These are phyloP conservation scores for Diaporthe capsici DNA, from an alignment of 2,329 filamentous ascomycete genomes.

Conservation along the genomic window DNA sequence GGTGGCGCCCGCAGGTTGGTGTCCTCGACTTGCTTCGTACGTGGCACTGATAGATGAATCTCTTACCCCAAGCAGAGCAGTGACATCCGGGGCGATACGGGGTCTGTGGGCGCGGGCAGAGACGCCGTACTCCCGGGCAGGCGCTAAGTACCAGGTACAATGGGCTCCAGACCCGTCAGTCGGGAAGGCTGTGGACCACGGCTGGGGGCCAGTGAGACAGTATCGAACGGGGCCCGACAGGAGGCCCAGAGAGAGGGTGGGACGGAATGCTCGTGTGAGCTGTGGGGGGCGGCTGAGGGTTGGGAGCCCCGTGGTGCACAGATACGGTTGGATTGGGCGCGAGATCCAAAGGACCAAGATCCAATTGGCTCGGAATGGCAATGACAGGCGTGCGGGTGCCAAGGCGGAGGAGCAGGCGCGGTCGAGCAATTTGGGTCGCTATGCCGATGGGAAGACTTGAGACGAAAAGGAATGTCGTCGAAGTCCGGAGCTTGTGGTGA, in stretches of 20 bases:
- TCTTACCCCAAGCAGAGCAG: slow-evolving; percentile 31
- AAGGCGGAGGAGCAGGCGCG: slow-evolving; percentile 9
- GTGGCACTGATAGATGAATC: slow-evolving; percentile 31
- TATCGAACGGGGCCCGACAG: neutral
- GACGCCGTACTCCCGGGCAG: neutral
- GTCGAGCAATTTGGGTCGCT: slow-evolving; percentile 13
- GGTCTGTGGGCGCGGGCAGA: slow-evolving; percentile 25
- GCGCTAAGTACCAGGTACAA: slow-evolving; percentile 9
- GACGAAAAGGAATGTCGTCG: slow-evolving; percentile 25
- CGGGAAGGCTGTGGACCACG: neutral
- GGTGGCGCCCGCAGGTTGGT: slow-evolving; percentile 23
- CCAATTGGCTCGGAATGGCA: slow-evolving; percentile 12
- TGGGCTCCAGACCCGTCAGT: neutral
- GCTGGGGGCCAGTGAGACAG: slow-evolving; percentile 36
- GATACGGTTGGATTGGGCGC: slow-evolving; percentile 16
- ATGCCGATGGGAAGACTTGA: slow-evolving; percentile 19
- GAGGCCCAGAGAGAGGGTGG: slow-evolving; percentile 15
- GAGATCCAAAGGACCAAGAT: slow-evolving; percentile 18
- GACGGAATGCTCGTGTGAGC: neutral
- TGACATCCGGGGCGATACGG: slow-evolving; percentile 16
- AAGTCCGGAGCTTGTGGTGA: slow-evolving; percentile 8
- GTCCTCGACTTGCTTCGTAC: slow-evolving; percentile 13
- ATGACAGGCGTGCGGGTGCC: slow-evolving; percentile 33
- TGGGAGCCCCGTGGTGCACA: slow-evolving; percentile 4
- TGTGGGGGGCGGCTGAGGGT: slow-evolving; percentile 10